Conservation (phyloP, 306 rosid genomes). For the Echinosophora koreensis region DNA sequence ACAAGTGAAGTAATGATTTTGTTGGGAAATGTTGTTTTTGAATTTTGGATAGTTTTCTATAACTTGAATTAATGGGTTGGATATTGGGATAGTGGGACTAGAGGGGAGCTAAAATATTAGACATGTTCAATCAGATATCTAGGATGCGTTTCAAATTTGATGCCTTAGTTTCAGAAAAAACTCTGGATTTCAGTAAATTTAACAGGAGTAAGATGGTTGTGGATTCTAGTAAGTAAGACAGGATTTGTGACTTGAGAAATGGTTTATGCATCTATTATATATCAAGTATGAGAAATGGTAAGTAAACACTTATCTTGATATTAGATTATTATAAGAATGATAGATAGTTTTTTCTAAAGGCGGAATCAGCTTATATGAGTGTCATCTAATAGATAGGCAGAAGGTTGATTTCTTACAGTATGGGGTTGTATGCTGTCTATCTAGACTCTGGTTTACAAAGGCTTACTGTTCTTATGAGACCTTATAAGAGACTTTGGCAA, state of each 20-base stretch:
- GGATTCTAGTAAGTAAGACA: constrained; percentile 5
- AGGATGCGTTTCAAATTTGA: constrained; percentile 15
- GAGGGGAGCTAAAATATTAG: neutral
- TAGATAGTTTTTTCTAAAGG: neutral
- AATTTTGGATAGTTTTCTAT: neutral
- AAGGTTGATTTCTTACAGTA: neutral
- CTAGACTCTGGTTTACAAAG: constrained; percentile 2
- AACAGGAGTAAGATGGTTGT: neutral
- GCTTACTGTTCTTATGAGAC: constrained; percentile 14
- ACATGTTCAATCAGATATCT: constrained; percentile 16
- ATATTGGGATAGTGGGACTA: neutral
- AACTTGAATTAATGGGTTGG: neutral
- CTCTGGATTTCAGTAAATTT: constrained; percentile 4
- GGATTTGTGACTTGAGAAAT: constrained; percentile 15
- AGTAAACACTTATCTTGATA: neutral
- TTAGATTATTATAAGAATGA: constrained; percentile 12
- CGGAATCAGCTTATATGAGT: neutral
- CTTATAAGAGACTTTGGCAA: constrained; percentile 12
- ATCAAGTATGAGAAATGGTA: neutral
- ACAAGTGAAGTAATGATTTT: neutral
- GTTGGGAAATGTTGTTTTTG: neutral
- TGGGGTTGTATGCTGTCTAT: neutral
- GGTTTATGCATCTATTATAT: neutral
- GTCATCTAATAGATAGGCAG: constrained; percentile 19
- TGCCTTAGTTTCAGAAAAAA: neutral